These are phyloP conservation scores for Claviceps capensis DNA, from an alignment of 2,329 filamentous ascomycete species.

Conservation along the genomic window DNA sequence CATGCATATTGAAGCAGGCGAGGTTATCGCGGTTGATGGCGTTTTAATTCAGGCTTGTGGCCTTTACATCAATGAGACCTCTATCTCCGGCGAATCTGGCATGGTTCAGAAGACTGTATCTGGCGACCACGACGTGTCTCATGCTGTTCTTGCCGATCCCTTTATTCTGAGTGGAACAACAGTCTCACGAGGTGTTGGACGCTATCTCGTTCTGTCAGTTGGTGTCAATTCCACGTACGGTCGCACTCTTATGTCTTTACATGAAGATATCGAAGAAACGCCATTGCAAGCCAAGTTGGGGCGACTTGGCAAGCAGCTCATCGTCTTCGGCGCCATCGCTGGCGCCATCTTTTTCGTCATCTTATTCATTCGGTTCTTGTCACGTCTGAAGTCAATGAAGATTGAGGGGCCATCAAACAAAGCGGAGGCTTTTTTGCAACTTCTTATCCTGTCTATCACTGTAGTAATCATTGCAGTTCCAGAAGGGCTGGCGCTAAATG, in stretches of 20 bases:
- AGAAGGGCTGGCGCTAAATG: constrained; percentile 46
- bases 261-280: constrained; percentile 64
- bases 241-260: constrained; percentile 65
- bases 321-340: constrained; percentile 26
- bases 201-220: constrained; percentile 61
- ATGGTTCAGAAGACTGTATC: constrained; percentile 49
- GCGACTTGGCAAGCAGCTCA: constrained; percentile 62
- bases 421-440: constrained; percentile 42
- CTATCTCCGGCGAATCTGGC: constrained; percentile 64
- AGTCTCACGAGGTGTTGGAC: constrained; percentile 61
- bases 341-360: constrained; percentile 28
- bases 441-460: constrained; percentile 44
- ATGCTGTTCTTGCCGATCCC: constrained; percentile 46
- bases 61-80: constrained; percentile 58
- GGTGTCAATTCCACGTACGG: constrained; percentile 64
- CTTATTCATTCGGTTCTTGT: constrained; percentile 26
- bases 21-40: constrained; percentile 57
- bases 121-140: constrained; percentile 44
- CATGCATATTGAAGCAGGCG: constrained; percentile 58
- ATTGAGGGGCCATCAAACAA: constrained; percentile 33
- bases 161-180: constrained; percentile 74
- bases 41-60: constrained; percentile 44
- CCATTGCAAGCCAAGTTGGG: constrained; percentile 69
- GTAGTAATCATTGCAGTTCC: constrained; percentile 47
- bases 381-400: constrained; percentile 14